Conservation (phyloP, 768 basidiomycete genomes). For the Boletus vermiculosoides region DNA sequence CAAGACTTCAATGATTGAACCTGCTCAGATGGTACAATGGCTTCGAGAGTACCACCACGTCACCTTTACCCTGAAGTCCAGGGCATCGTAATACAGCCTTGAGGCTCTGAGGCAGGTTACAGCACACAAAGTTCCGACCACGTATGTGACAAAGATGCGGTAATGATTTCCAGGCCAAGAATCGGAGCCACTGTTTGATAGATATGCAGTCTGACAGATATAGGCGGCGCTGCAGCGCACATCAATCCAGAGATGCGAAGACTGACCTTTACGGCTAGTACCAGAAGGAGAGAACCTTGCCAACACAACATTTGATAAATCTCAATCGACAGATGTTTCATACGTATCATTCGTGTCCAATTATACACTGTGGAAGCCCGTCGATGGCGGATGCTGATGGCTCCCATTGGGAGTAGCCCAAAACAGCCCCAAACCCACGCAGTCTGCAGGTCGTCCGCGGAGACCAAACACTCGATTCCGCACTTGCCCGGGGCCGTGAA, state of each 20-base stretch:
- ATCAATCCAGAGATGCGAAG: slow-evolving; percentile 15
- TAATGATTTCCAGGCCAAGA: slow-evolving; percentile 18
- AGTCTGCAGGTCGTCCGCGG: slow-evolving; percentile 26
- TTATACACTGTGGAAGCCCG: slow-evolving; percentile 23
- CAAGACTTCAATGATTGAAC: slow-evolving; percentile 6
- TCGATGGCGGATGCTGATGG: slow-evolving; percentile 20
- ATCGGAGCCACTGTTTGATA: slow-evolving; percentile 4
- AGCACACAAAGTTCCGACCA: slow-evolving; percentile 19
- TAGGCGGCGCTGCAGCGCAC: slow-evolving; percentile 10
- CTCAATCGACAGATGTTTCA: slow-evolving; percentile 21
- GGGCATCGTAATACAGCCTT: slow-evolving; percentile 6
- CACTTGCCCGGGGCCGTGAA: slow-evolving; percentile 6
- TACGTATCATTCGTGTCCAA: slow-evolving; percentile 15
- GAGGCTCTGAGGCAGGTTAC: slow-evolving; percentile 18
- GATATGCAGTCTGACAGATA: slow-evolving; percentile 12
- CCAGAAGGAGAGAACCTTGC: slow-evolving; percentile 7
- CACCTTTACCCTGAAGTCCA: slow-evolving; percentile 15
- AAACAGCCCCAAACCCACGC: slow-evolving; percentile 19
- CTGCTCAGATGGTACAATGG: slow-evolving; percentile 11
- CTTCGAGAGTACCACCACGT: slow-evolving; percentile 13
- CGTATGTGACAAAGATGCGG: slow-evolving; percentile 17
- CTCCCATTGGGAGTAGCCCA: slow-evolving; percentile 10
- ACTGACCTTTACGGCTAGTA: slow-evolving; percentile 13
- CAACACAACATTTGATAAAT: slow-evolving; percentile 15
- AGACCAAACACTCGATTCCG: slow-evolving; percentile 9